A percentile compares a stretch with the other conserved stretches of the same genome.
phyloP scores from a whole-genome alignment of 331 rosid genomes.

The Arachis monticola region DNA sequence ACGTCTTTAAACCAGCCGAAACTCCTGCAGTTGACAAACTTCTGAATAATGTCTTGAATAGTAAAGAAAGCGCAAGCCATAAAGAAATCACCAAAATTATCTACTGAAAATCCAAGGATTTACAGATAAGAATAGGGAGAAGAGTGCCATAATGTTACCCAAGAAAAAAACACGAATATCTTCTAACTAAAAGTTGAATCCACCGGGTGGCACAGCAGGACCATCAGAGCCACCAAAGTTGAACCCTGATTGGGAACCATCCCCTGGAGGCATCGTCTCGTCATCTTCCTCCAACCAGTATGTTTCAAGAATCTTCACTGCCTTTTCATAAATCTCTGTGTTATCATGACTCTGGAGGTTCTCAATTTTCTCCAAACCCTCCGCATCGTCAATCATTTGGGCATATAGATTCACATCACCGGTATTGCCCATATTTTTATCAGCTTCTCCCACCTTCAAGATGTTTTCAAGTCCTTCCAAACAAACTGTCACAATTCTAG shows the following conservation, averaged over 20 bases:
- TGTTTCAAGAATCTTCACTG: too few species aligned
- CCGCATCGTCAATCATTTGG: conserved; percentile 82
- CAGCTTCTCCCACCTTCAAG: conserved; percentile 82
- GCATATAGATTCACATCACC: conserved; percentile 78
- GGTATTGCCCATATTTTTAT: conserved; percentile 55
- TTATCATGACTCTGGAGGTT: conserved; percentile 84
- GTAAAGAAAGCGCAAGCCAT: too few species aligned
- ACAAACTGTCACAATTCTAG: conserved; percentile 76
- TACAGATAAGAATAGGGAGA: too few species aligned
- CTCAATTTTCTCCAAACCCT: conserved; percentile 85
- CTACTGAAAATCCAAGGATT: too few species aligned
- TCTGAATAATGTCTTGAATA: too few species aligned
- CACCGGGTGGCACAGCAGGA: conserved; percentile 76
- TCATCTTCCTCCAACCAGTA: too few species aligned
- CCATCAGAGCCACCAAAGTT: conserved; percentile 6
- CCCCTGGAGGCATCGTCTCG: too few species aligned
- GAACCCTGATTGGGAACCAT: too few species aligned
- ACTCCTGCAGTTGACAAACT: conserved; percentile 26
- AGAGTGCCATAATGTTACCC: too few species aligned
- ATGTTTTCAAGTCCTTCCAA: conserved; percentile 81
- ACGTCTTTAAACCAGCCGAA: conserved; percentile 33
- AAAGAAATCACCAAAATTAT: too few species aligned
- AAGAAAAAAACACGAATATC: too few species aligned
- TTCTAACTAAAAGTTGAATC: conserved; percentile 59
- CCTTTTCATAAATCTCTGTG: conserved; percentile 51